Evolutionary conservation across 1,139 yeast genomes (phyloP).

Genomic region (Lodderomyces elongisporus): DNA sequence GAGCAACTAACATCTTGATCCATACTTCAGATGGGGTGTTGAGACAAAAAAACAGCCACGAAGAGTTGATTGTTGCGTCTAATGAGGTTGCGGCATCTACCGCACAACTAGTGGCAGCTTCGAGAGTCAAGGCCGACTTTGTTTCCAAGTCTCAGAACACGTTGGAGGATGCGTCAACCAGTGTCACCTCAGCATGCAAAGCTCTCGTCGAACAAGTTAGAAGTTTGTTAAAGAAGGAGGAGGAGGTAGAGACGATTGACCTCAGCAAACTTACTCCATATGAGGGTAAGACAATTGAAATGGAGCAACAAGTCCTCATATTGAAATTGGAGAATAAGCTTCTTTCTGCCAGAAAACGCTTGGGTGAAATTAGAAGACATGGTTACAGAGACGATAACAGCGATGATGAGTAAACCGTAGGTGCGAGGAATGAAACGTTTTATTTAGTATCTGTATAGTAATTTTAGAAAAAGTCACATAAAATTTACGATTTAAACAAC

Average conservation of each 20-base stretch:
- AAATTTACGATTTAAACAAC: too few relatives aligned
- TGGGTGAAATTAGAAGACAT: slow-evolving; percentile 80
- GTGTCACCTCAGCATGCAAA: slow-evolving; percentile 73
- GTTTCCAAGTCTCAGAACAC: slow-evolving; percentile 74
- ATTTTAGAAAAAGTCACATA: too few relatives aligned
- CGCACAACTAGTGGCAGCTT: slow-evolving; percentile 88
- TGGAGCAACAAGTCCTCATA: slow-evolving; percentile 93
- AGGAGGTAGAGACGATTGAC: slow-evolving; percentile 45
- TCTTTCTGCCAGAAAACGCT: slow-evolving; percentile 66
- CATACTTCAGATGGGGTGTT: slow-evolving; percentile 85
- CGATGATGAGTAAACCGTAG: slow-evolving; percentile 5
- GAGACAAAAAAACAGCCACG: slow-evolving; percentile 59
- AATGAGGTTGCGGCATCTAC: slow-evolving; percentile 92
- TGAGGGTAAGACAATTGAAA: slow-evolving; percentile 81
- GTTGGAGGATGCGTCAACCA: slow-evolving; percentile 64
- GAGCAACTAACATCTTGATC: slow-evolving; percentile 73
- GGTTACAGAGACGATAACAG: slow-evolving; percentile 57
- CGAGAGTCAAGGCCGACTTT: slow-evolving; percentile 78
- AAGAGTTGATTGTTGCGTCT: slow-evolving; percentile 84
- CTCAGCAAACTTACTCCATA: slow-evolving; percentile 67
- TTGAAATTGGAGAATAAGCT: slow-evolving; percentile 75
- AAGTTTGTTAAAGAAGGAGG: slow-evolving; percentile 42
- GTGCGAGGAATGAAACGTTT: not conserved
- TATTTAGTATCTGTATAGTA: too few relatives aligned
- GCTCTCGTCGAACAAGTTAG: slow-evolving; percentile 67